Evolutionary conservation across 1,139 yeast genomes (phyloP), one percentile per base, ranked within the genome.

Genomic region (Suhomyces guaymorum): DNA sequence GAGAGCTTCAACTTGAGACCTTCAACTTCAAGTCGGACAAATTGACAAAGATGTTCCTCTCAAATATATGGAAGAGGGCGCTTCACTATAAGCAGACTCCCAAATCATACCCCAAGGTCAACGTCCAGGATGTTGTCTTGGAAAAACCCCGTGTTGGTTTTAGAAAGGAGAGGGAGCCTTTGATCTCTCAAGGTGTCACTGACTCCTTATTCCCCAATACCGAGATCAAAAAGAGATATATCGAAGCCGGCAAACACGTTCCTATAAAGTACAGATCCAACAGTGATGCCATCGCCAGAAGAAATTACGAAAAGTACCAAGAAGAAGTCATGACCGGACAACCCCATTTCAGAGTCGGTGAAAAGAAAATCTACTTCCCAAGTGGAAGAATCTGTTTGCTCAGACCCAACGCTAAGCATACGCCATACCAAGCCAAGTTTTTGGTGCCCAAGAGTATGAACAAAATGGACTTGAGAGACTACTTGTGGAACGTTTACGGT

Each of bases 371-470:
- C 11, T 88, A 78, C 57, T 83, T 90, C 60, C 97, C 97, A 23
- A 80, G 80, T 46, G 96, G 95, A 2, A 72, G 94, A 46, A 70
- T 90, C 26, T 77, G 85, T 35, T 69, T 90, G 27, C 66, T 90
- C 45, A 75, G 95, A 55, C 95, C 96, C 30, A 85, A 85, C 54
- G 96, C 97, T 15, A 87, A 87, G 56, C 95, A 87, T 61, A 86
- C 96, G 1, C 97, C 97, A 33, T 88, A 82, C 63, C 97, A 89
- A 61, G 97, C 97, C 32, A 89, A 88, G 61, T 90, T 90, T 57
- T 78, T 86, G 47, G 97, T 90, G 20, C 97, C 97, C 15, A 80
- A 87, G 55, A 78, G 86, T 41, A 88, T 89, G 72, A 90, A 90
- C 66, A 88, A 88, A 61, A 70, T 89, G 66, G 97, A 89, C 56